phyloP scores from a whole-genome alignment of 2,329 filamentous ascomycete genomes.

The Fusarium brevicatenulatum region DNA sequence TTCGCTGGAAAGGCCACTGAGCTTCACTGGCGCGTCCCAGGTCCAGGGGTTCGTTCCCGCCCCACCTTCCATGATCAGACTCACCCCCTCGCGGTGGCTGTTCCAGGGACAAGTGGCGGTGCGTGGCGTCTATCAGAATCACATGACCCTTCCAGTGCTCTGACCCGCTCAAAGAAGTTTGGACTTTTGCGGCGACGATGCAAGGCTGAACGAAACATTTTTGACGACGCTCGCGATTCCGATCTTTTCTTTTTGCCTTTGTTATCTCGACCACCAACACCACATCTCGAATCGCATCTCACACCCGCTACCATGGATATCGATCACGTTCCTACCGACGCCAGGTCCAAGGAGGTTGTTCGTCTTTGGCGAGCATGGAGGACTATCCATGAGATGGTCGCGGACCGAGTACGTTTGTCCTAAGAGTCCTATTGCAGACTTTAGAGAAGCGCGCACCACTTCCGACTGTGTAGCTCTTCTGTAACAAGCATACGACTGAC shows the following conservation, averaged over 20 bases:
- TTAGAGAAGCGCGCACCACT: background rate
- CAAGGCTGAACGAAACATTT: slow-evolving; percentile 46
- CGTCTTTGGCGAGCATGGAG: slow-evolving; percentile 94
- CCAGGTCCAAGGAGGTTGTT: slow-evolving; percentile 64
- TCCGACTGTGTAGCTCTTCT: slow-evolving; percentile 1
- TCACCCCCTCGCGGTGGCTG: slow-evolving; percentile 9
- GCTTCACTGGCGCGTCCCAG: slow-evolving; percentile 1
- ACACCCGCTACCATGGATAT: slow-evolving; percentile 48
- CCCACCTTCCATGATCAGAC: slow-evolving; percentile 17
- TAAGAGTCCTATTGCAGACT: slow-evolving; percentile 5
- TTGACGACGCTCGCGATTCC: slow-evolving; percentile 29
- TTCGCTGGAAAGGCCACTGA: slow-evolving; percentile 19
- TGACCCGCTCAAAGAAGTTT: slow-evolving; percentile 36
- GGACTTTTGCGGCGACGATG: slow-evolving; percentile 40
- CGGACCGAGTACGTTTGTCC: slow-evolving; percentile 74
- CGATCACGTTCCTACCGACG: slow-evolving; percentile 57
- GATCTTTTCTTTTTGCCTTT: slow-evolving; percentile 14
- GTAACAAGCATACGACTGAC: slow-evolving; percentile 17
- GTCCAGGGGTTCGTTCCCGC: slow-evolving; percentile 22
- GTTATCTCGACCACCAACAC: slow-evolving; percentile 4
- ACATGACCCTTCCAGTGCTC: slow-evolving; percentile 36
- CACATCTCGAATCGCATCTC: slow-evolving; percentile 4
- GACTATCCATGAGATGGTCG: slow-evolving; percentile 95
- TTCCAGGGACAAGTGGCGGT: background rate
- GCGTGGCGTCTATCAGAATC: slow-evolving; percentile 14